phyloP scores from a whole-genome alignment of 2,329 filamentous ascomycete species.

The Monilinia laxa region DNA sequence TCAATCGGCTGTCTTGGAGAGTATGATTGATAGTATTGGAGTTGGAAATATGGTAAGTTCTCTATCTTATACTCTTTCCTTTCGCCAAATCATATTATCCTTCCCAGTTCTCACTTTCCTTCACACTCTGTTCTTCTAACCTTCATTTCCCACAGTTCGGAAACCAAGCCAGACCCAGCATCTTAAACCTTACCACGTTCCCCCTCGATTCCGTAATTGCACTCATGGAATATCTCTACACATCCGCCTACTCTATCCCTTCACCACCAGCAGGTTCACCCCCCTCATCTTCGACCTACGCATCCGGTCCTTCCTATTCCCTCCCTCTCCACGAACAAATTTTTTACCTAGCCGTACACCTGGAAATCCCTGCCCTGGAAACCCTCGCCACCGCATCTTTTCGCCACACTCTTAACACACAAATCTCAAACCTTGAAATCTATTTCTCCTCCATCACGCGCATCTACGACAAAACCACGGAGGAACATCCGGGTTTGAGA shows the following conservation, averaged over 20 bases:
- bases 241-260: constrained; percentile 26
- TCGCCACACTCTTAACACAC: constrained; percentile 24
- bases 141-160: constrained; percentile 1
- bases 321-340: constrained; percentile 29
- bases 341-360: constrained; percentile 27
- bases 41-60: not conserved
- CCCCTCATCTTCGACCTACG: constrained; percentile 20
- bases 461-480: constrained; percentile 26
- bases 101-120: not conserved
- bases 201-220: constrained; percentile 18
- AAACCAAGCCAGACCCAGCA: not conserved
- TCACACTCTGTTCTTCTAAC: constrained; percentile 3
- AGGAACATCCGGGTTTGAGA: constrained; percentile 22
- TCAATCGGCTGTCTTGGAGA: constrained; percentile 32
- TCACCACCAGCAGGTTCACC: constrained; percentile 10
- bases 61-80: not conserved
- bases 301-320: constrained; percentile 13
- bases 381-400: constrained; percentile 24
- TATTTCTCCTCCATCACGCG: constrained; percentile 23
- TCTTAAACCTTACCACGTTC: constrained; percentile 27
- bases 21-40: constrained; percentile 24
- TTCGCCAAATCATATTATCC: too few relatives aligned
- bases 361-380: constrained; percentile 26
- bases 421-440: constrained; percentile 21
- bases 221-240: constrained; percentile 35